Percentiles rank a stretch among this genome's conserved stretches.
These are phyloP conservation scores for Trametes sp. DNA, from an alignment of 1,284 basidiomycete genomes.

Conservation along the genomic window DNA sequence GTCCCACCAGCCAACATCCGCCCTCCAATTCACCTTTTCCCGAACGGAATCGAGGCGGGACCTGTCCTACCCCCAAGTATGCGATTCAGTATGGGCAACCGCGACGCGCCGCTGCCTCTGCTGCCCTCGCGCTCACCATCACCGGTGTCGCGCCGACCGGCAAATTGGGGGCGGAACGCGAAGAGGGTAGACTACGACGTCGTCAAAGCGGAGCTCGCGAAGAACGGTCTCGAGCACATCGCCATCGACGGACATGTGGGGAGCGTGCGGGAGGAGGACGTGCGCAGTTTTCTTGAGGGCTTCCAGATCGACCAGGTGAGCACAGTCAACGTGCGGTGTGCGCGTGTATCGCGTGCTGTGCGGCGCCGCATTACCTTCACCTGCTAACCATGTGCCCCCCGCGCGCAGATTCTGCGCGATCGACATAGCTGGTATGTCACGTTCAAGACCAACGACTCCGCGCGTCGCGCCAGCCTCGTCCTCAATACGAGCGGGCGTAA, in stretches of 20 bases:
- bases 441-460: constrained; percentile 64
- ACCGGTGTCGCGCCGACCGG: constrained; percentile 50
- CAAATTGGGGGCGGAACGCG: constrained; percentile 41
- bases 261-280: constrained; percentile 69
- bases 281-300: constrained; percentile 63
- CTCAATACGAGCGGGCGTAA: constrained; percentile 58
- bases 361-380: constrained; percentile 10
- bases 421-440: constrained; percentile 74
- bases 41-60: constrained; percentile 27
- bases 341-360: constrained; percentile 11
- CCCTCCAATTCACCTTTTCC: constrained; percentile 32
- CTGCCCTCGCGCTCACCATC: constrained; percentile 56
- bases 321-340: constrained; percentile 19
- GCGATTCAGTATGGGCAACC: constrained; percentile 23
- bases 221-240: constrained; percentile 72
- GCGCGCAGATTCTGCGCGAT: constrained; percentile 67
- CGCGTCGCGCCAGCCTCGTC: constrained; percentile 66
- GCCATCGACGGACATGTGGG: constrained; percentile 59
- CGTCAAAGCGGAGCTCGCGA: constrained; percentile 61
- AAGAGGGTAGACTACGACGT: constrained; percentile 51
- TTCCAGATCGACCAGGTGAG: constrained; percentile 74
- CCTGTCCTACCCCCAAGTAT: constrained; percentile 28
- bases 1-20: constrained; percentile 24
- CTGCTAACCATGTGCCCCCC: constrained; percentile 12
- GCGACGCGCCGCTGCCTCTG: constrained; percentile 31